Percentiles rank a stretch among this genome's conserved stretches.
Conservation (phyloP, 331 rosid species). For the Telfairia occidentalis region DNA sequence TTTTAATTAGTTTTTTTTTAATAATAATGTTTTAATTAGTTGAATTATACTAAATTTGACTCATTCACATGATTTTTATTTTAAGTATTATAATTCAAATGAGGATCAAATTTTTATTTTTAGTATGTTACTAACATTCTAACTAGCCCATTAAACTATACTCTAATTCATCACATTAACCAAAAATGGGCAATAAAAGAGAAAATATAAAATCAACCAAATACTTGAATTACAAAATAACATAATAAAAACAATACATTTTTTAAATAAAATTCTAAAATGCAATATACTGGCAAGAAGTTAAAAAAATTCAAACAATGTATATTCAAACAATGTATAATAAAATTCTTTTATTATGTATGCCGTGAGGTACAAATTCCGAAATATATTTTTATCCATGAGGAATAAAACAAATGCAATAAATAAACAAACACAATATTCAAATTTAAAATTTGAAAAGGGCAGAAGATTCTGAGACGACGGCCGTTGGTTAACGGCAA, state of each 20-base stretch:
- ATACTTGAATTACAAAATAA: neutral
- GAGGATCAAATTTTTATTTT: no score
- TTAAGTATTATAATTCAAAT: no score
- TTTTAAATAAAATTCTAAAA: neutral
- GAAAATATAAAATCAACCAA: no score
- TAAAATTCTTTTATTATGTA: neutral
- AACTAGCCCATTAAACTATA: no score
- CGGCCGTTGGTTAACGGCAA: conserved; percentile 8
- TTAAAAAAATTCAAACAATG: neutral
- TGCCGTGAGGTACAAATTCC: neutral
- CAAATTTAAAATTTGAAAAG: conserved; percentile 5
- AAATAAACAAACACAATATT: neutral
- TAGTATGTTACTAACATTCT: no score
- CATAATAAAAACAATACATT: neutral
- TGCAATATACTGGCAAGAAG: neutral
- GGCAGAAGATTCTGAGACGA: neutral
- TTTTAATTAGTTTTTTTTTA: no score
- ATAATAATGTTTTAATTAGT: no score
- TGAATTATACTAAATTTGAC: no score
- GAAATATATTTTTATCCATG: neutral
- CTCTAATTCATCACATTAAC: no score
- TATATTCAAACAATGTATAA: neutral
- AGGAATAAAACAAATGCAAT: neutral
- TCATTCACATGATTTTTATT: no score
- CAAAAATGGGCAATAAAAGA: no score